Evolutionary conservation across 1,139 yeast genomes (phyloP).

Genomic region (Yamadazyma trypodendri): DNA sequence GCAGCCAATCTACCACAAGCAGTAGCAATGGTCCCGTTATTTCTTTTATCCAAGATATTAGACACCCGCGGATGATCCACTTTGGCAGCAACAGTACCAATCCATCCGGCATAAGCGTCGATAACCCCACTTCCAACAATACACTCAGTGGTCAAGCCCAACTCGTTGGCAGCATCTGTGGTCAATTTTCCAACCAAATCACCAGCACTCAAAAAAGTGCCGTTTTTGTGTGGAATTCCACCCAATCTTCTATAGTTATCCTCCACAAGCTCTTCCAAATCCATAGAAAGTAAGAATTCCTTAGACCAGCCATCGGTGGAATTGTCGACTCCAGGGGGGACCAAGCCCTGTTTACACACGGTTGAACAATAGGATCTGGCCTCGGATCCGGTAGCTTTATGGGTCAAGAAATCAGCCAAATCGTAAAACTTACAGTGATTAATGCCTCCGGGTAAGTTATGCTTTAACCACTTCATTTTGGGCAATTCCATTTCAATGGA

Average conservation of each 20-base stretch:
- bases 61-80: conserved; percentile 52
- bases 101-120: conserved; percentile 98
- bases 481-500: conserved; percentile 98
- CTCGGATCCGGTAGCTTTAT: conserved; percentile 83
- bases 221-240: conserved; percentile 74
- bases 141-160: conserved; percentile 78
- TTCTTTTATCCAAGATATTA: conserved; percentile 31
- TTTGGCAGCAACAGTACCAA: conserved; percentile 94
- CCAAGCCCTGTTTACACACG: conserved; percentile 93
- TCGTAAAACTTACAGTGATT: conserved; percentile 81
- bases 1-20: conserved; percentile 91
- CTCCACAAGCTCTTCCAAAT: conserved; percentile 72
- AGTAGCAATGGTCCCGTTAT: conserved; percentile 46
- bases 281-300: conserved; percentile 67
- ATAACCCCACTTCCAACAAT: conserved; percentile 94
- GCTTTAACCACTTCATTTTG: conserved; percentile 93
- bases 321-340: conserved; percentile 87
- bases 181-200: conserved; percentile 77
- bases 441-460: conserved; percentile 71
- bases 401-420: conserved; percentile 86
- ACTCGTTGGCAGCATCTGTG: conserved; percentile 67
- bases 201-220: conserved; percentile 81
- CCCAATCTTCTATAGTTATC: conserved; percentile 80
- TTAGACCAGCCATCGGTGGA: conserved; percentile 87
- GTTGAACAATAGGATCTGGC: conserved; percentile 86